phyloP scores from a whole-genome alignment of 495 filamentous ascomycete genomes.

The Xylaria palmicola region DNA sequence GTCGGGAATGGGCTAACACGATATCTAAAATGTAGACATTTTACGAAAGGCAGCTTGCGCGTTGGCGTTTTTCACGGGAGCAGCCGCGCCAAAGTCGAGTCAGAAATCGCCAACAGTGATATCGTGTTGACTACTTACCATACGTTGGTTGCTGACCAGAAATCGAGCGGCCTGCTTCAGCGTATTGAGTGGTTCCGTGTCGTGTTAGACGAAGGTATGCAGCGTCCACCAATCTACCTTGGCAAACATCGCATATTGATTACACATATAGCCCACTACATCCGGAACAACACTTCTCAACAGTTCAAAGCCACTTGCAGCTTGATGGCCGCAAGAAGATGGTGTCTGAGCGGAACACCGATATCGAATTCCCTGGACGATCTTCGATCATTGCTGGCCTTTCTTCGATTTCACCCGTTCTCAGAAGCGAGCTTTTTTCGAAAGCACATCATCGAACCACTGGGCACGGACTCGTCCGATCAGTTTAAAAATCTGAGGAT shows the following conservation, averaged over 20 bases:
- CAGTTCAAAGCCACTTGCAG: conserved; percentile 26
- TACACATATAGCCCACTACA: conserved; percentile 39
- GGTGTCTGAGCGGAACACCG: conserved; percentile 36
- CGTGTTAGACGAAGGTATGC: conserved; percentile 36
- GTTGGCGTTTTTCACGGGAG: no score
- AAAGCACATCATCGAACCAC: conserved; percentile 19
- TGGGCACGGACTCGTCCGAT: not conserved
- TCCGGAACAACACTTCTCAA: conserved; percentile 30
- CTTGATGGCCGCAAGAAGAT: conserved; percentile 27
- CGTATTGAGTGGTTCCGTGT: conserved; percentile 35
- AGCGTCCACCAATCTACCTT: no score
- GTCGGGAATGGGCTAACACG: not conserved
- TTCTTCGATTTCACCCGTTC: conserved; percentile 33
- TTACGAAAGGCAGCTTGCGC: no score
- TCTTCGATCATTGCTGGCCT: conserved; percentile 30
- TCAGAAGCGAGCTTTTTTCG: conserved; percentile 28
- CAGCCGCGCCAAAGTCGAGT: no score
- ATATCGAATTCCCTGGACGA: conserved; percentile 36
- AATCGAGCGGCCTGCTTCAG: no score
- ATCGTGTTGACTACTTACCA: no score
- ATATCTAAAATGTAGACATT: no score
- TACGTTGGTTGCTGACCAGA: no score
- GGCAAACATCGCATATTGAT: no score
- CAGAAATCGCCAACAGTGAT: no score
- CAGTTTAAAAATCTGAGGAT: not conserved